Base-by-base conservation (phyloP, 257 asterid species). In the Fraxinus excelsior region DNA sequence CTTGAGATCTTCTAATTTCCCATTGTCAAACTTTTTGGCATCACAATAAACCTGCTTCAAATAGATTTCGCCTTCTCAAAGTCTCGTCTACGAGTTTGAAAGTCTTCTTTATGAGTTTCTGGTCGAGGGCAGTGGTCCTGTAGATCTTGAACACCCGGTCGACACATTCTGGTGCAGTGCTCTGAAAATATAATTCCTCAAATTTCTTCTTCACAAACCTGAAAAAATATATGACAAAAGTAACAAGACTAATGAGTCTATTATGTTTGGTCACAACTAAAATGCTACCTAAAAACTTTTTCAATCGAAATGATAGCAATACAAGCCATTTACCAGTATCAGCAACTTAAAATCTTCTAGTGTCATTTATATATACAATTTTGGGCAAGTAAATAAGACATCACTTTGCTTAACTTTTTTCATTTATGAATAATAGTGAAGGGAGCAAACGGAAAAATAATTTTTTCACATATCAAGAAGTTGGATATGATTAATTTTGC, bases 11-110 rank as follows among this genome's bases (percentile, higher is more conserved):
- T 62, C 66, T 58, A 49, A 4, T 4, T 32, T 32, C 35, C 35
- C 35, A 32, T 32, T 11, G 56, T 65, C 60, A 78, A 78, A 38
- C 62, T 23, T 71, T 13, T 62, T 64, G 46, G 73, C 71, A 79
- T 94, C 86, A 93, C 88, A 95, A 86, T 56, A 95, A 81, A 72
- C 99, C 99, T 5, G 99, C 99, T 86, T 96, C 99, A 25, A 93
- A 87, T 70, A 96, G 88, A 85, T 89, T 96, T 82, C 99, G 85
- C 90, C 98, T 89, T 80, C 97, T 91, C 92, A 96, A 80, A 31
- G 99, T 96, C 87, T 96, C 99, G 16, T 96, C 98, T 1, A 96
- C 97, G 80, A 96, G 88, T 86, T 96, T 96, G 97, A 96, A 96
- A 25, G 99, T 96, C 91, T 96, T 96, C 91, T 96, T 96, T 81